Conservation (phyloP, 2,329 filamentous ascomycete species). For the Bipolaris bicolor region DNA sequence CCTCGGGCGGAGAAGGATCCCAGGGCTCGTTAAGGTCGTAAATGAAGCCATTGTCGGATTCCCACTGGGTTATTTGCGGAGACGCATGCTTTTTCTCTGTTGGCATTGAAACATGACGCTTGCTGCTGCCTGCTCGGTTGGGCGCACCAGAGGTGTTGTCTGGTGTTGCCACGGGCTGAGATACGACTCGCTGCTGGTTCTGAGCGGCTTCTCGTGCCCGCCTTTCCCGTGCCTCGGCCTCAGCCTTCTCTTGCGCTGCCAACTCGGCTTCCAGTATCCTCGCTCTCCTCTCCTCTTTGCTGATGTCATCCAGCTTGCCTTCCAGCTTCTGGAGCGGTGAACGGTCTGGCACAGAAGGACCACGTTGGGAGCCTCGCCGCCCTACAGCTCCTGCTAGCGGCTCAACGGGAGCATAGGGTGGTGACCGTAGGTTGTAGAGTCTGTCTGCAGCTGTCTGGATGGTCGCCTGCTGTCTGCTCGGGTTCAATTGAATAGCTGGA, state of each 20-base stretch:
- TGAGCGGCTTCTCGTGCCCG: conserved; percentile 40
- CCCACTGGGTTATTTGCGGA: conserved; percentile 34
- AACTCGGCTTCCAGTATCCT: conserved; percentile 82
- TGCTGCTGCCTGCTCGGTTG: conserved; percentile 25
- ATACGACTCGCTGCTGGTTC: conserved; percentile 39
- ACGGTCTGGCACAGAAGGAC: conserved; percentile 74
- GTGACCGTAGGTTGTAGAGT: conserved; percentile 40
- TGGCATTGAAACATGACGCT: conserved; percentile 46
- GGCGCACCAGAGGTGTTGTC: conserved; percentile 19
- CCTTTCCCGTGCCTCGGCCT: conserved; percentile 47
- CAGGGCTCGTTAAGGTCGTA: conserved; percentile 46
- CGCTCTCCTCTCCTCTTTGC: conserved; percentile 92
- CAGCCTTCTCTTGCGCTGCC: conserved; percentile 67
- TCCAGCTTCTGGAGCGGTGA: conserved; percentile 95
- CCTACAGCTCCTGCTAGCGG: conserved; percentile 38
- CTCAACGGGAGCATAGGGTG: conserved; percentile 40
- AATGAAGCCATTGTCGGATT: conserved; percentile 34
- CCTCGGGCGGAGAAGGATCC: conserved; percentile 37
- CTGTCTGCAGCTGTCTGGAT: conserved; percentile 42
- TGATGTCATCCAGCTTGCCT: conserved; percentile 87
- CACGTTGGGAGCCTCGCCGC: conserved; percentile 32
- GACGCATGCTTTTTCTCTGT: conserved; percentile 27
- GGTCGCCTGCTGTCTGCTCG: conserved; percentile 44
- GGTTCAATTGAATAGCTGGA: conserved; percentile 41
- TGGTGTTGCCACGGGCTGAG: conserved; percentile 31